Percentiles rank a stretch among this genome's conserved stretches.
phyloP scores from a whole-genome alignment of 176 grass and related monocot genomes.

The Pharus latifolius region DNA sequence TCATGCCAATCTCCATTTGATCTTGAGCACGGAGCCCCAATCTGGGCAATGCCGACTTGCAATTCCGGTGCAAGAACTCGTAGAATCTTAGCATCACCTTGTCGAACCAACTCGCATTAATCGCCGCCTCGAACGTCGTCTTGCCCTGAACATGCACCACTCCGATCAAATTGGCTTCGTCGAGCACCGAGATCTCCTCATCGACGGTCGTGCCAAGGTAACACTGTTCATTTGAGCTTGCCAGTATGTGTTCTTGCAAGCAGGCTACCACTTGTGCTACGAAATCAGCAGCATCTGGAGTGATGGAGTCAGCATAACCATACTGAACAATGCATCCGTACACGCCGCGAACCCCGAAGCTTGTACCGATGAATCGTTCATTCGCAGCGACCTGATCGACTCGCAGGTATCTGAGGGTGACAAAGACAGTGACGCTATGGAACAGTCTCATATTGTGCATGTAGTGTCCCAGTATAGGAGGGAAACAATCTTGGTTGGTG shows the following conservation, averaged over 20 bases:
- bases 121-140: slow-evolving; percentile 30
- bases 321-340: slow-evolving; percentile 37
- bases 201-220: not conserved
- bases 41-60: slow-evolving; percentile 26
- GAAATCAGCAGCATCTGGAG: slow-evolving; percentile 11
- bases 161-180: slow-evolving; percentile 18
- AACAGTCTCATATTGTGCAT: slow-evolving; percentile 25
- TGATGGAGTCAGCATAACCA: slow-evolving; percentile 19
- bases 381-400: slow-evolving; percentile 24
- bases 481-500: slow-evolving; percentile 28
- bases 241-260: slow-evolving; percentile 4
- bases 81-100: slow-evolving; percentile 31
- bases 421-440: slow-evolving; percentile 26
- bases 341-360: slow-evolving; percentile 16
- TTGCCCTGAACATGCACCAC: slow-evolving; percentile 35
- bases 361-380: slow-evolving; percentile 22
- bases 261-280: slow-evolving; percentile 13
- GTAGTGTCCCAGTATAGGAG: slow-evolving; percentile 33
- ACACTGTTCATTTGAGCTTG: not conserved
- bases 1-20: slow-evolving; percentile 33
- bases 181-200: slow-evolving; percentile 14
- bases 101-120: slow-evolving; percentile 18
- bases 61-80: slow-evolving; percentile 37
- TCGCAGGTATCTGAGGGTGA: slow-evolving; percentile 26
- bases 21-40: slow-evolving; percentile 18